Conservation (phyloP, 106 monocot genomes). For the Dendrobium huoshanense region DNA sequence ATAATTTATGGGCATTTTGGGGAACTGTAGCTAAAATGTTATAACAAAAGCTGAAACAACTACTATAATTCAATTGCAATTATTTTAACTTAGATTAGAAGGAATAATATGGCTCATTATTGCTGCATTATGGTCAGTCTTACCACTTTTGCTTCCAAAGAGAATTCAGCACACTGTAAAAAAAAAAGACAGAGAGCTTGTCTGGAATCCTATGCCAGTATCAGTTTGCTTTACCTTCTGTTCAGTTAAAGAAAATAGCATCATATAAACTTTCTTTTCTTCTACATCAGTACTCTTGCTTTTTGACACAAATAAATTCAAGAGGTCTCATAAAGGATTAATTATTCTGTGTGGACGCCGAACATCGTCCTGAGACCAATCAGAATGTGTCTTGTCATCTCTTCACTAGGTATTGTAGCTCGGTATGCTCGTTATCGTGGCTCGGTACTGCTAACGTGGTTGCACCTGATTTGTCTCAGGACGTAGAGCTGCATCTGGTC, state of each 20-base stretch:
- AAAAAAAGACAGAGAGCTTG: not conserved
- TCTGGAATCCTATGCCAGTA: not conserved
- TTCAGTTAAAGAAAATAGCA: not conserved
- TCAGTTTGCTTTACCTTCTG: not conserved
- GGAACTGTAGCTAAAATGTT: no score
- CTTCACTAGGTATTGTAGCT: no score
- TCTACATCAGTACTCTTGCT: not conserved
- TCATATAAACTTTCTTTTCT: slow-evolving; percentile 4
- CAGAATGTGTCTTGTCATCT: no score
- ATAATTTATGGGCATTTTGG: no score
- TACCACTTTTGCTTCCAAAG: not conserved
- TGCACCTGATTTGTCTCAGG: no score
- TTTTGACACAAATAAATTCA: not conserved
- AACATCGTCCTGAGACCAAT: no score
- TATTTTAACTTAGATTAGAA: not conserved
- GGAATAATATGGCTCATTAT: not conserved
- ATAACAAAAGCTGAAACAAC: no score
- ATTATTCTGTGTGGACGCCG: no score
- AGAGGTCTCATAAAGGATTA: not conserved
- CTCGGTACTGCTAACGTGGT: no score
- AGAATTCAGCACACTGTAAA: not conserved
- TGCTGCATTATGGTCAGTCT: not conserved
- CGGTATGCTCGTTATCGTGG: no score
- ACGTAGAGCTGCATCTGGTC: no score
- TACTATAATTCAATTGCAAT: not conserved